Base-by-base conservation (phyloP, 352 stramenopile species). In the Pythium utonaiense region DNA sequence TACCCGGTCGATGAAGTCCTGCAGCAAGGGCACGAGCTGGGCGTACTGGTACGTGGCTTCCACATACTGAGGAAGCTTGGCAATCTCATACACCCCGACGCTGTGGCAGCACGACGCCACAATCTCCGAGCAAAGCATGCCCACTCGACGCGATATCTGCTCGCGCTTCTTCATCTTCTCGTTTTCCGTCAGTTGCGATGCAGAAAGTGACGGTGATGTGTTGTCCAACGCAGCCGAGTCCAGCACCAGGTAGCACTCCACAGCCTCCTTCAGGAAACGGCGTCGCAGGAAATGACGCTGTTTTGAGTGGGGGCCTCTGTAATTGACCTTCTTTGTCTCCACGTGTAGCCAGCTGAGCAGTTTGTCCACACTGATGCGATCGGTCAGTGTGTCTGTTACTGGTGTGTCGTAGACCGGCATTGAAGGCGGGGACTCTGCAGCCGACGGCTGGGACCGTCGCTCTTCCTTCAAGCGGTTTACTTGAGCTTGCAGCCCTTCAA, bases 1-100 rank as follows among this genome's bases (percentile, higher is more conserved):
- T 17, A 83, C 57, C 28, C 57, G 55, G 25, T 77, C 62, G 4
- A 74, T 47, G 41, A 82, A 82, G 17, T 36, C 30, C 54, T 80
- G 73, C 1, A 80, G 67, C 24, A 55, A 59, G 21, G 66, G 62
- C 17, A 74, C 68, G 5, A 80, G 57, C 14, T 72, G 63, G 1
- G 71, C 55, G 28, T 72, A 66, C 24, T 70, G 57, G 6, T 68
- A 63, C 10, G 66, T 56, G 28, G 60, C 62, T 54, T 73, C 57
- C 1, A 82, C 69, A 2, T 66, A 73, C 4, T 53, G 62, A 2
- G 62, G 62, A 12, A 77, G 45, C 13, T 58, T 60, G 0, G 53
- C 52, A 17, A 77, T 55, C 16, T 67, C 38, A 9, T 60, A 50
- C 10, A 67, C 54, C 1, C 60, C 53, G 21, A 74, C 22, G 27